Percentiles rank a stretch among this genome's conserved stretches.
These are phyloP conservation scores for Vitis hybrid DNA, from an alignment of 177 flowering plant genomes.

Conservation along the genomic window DNA sequence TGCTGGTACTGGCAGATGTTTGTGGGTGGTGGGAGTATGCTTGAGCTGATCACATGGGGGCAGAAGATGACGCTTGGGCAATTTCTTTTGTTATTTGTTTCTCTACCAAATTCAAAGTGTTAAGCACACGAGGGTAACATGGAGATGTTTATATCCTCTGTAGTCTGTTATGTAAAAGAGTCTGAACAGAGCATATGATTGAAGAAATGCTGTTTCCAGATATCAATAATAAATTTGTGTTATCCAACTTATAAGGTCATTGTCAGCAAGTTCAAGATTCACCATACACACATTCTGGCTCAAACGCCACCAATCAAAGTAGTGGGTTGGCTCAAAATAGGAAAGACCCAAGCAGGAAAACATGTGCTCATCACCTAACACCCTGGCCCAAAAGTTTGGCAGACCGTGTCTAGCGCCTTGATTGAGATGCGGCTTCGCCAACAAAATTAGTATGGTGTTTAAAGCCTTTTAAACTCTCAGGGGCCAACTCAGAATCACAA, in stretches of 20 bases:
- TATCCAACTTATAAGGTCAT: background rate
- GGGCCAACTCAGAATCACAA: too few relatives aligned
- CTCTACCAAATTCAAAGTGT: background rate
- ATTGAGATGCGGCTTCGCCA: too few relatives aligned
- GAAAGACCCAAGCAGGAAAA: too few relatives aligned
- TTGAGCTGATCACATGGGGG: slow-evolving; percentile 13
- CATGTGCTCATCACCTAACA: too few relatives aligned
- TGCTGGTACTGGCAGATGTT: slow-evolving; percentile 4
- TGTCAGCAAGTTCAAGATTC: too few relatives aligned
- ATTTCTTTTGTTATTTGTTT: background rate
- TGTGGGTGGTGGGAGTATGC: slow-evolving; percentile 1
- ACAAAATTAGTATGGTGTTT: too few relatives aligned
- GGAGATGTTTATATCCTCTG: background rate
- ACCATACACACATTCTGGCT: too few relatives aligned
- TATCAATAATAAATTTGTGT: background rate
- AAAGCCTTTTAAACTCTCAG: too few relatives aligned
- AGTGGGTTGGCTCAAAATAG: too few relatives aligned
- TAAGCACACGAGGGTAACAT: background rate
- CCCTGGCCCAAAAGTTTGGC: too few relatives aligned
- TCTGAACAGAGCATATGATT: background rate
- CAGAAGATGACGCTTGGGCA: slow-evolving; percentile 19
- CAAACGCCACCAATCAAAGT: too few relatives aligned
- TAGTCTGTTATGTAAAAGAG: background rate
- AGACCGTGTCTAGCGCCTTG: too few relatives aligned
- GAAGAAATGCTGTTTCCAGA: background rate